Conservation (phyloP, 2,329 filamentous ascomycete species). For the Ophidiomyces ophidiicola region DNA sequence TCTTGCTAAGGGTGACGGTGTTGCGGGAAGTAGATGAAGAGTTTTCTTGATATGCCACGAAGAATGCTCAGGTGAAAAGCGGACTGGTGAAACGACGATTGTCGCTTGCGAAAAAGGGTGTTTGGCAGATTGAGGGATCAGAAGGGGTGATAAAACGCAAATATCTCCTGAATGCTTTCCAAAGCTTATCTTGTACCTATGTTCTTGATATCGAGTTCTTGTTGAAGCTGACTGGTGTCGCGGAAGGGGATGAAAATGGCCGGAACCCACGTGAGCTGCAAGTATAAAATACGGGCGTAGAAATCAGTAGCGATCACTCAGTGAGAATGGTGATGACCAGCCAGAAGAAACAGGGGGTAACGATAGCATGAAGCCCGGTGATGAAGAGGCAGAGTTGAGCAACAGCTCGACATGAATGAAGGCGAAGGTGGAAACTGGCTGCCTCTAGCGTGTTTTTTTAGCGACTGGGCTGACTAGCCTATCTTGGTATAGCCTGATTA, state of each 20-base stretch:
- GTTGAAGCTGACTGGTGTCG: too few relatives aligned
- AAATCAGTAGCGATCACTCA: neutral
- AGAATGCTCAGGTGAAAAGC: conserved; percentile 26
- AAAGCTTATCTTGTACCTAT: conserved; percentile 8
- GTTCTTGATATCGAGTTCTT: conserved; percentile 3
- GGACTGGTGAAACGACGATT: conserved; percentile 23
- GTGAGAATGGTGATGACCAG: neutral
- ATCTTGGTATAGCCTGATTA: conserved; percentile 3
- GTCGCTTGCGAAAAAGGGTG: conserved; percentile 10
- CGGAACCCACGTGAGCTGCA: too few relatives aligned
- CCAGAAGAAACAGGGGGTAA: conserved; percentile 4
- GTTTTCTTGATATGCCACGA: conserved; percentile 15
- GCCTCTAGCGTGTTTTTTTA: conserved; percentile 12
- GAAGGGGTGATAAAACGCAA: conserved; percentile 13
- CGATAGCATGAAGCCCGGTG: conserved; percentile 6
- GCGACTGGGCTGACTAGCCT: conserved; percentile 6
- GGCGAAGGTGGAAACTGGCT: neutral
- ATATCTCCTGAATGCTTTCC: conserved; percentile 2
- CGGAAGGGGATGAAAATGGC: too few relatives aligned
- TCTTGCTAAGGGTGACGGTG: conserved; percentile 10
- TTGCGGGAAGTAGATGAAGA: conserved; percentile 9
- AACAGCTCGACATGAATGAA: conserved; percentile 8
- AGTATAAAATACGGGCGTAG: conserved; percentile 1
- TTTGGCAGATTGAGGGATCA: conserved; percentile 20
- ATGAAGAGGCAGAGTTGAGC: conserved; percentile 7